Evolutionary conservation across 208 protist genomes (phyloP).

Genomic region (Leishmania amazonensis): DNA sequence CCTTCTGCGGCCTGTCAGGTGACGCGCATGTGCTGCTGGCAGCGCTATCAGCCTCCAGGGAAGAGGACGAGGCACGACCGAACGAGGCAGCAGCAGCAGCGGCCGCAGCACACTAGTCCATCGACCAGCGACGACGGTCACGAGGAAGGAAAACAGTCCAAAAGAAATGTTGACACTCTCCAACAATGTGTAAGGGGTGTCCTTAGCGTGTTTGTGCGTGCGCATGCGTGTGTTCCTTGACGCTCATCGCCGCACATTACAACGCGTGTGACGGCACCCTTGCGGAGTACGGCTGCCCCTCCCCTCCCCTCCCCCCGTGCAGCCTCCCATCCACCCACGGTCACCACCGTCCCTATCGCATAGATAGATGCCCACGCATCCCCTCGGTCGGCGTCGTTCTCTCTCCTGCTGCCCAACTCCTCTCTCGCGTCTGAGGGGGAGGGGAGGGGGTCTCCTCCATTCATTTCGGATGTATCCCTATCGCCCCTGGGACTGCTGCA

Average conservation of each 20-base stretch:
- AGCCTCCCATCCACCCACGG: neutral
- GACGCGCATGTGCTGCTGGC: slow-evolving; percentile 40
- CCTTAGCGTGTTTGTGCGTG: neutral
- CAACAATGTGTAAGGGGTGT: neutral
- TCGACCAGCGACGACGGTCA: neutral
- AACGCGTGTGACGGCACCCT: neutral
- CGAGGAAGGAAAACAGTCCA: neutral
- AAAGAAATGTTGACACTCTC: neutral
- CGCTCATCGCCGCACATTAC: neutral
- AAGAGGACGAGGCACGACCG: neutral
- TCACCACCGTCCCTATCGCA: neutral
- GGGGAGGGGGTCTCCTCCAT: neutral
- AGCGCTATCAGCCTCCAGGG: neutral
- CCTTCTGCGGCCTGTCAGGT: slow-evolving; percentile 61
- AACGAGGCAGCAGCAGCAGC: neutral
- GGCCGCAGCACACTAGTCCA: neutral
- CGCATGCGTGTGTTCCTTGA: neutral
- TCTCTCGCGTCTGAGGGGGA: neutral
- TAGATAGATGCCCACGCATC: neutral
- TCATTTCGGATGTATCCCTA: neutral
- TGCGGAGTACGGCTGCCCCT: neutral
- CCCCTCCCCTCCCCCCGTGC: neutral
- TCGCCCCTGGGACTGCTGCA: neutral
- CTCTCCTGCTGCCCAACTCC: neutral
- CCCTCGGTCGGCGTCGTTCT: neutral